Evolutionary conservation across 2,329 filamentous ascomycete species (phyloP).

Genomic region (Scedosporium aurantiacum): DNA sequence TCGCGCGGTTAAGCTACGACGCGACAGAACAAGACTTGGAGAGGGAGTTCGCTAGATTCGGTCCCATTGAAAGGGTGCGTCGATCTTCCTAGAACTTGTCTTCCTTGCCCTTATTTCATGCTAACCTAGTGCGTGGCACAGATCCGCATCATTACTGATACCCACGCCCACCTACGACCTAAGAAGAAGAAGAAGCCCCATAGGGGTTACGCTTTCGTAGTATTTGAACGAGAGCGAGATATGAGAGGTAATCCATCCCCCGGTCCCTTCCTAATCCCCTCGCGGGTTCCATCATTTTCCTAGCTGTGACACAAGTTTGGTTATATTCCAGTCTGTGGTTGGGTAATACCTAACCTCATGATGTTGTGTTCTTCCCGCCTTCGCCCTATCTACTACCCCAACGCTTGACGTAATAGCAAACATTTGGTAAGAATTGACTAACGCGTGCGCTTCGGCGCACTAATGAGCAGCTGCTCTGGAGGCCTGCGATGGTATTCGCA

Average conservation of each 20-base stretch:
- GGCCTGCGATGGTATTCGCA: slow-evolving; percentile 72
- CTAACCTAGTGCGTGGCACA: slow-evolving; percentile 23
- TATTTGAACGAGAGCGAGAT: slow-evolving; percentile 94
- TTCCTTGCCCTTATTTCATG: background rate
- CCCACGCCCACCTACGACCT: slow-evolving; percentile 54
- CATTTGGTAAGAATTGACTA: slow-evolving; percentile 55
- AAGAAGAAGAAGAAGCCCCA: slow-evolving; percentile 75
- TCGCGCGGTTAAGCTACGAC: slow-evolving; percentile 81
- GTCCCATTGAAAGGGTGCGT: slow-evolving; percentile 80
- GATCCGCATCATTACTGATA: slow-evolving; percentile 82
- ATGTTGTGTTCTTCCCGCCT: slow-evolving; percentile 8
- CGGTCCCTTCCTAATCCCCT: slow-evolving; percentile 8
- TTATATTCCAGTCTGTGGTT: background rate
- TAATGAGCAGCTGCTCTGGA: slow-evolving; percentile 76
- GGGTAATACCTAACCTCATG: background rate
- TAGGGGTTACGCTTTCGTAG: slow-evolving; percentile 89
- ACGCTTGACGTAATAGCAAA: slow-evolving; percentile 13
- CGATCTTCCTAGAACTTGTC: background rate
- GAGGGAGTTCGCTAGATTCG: slow-evolving; percentile 85
- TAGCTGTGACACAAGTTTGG: background rate
- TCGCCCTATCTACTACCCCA: slow-evolving; percentile 6
- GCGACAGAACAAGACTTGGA: slow-evolving; percentile 83
- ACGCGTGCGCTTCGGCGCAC: slow-evolving; percentile 52
- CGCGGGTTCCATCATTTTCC: background rate
- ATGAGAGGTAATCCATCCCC: slow-evolving; percentile 79